Conservation (phyloP, 148 eudicot genomes). For the Diospyros lotus region DNA sequence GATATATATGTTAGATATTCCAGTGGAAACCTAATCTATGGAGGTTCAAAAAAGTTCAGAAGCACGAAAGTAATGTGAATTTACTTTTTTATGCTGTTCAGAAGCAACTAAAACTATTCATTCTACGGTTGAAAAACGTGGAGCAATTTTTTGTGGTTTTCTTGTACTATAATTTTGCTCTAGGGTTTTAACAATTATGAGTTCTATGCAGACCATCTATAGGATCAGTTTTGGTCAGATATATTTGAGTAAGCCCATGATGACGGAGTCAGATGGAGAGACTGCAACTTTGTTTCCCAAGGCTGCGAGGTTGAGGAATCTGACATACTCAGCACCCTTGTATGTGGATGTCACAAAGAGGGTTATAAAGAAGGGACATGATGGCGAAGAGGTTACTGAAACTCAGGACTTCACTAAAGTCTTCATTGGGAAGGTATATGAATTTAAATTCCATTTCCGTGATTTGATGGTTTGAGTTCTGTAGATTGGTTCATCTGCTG, state of each 20-base stretch:
- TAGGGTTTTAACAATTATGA: constrained; percentile 1
- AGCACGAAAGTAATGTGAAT: background rate
- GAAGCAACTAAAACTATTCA: background rate
- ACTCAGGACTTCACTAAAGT: constrained; percentile 91
- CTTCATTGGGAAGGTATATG: constrained; percentile 84
- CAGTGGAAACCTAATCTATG: background rate
- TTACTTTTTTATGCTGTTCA: background rate
- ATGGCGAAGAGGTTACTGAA: constrained; percentile 93
- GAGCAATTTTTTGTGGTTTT: background rate
- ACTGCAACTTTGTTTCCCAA: constrained; percentile 96
- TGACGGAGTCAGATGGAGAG: constrained; percentile 99
- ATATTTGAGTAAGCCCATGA: constrained; percentile 93
- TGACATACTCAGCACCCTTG: constrained; percentile 95
- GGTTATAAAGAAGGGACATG: constrained; percentile 91
- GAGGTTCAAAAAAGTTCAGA: background rate
- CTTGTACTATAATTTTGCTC: background rate
- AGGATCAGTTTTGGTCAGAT: constrained; percentile 95
- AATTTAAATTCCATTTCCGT: background rate
- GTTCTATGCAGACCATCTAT: constrained; percentile 73
- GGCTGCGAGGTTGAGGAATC: constrained; percentile 92
- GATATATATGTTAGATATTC: too few species aligned
- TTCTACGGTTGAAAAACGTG: background rate
- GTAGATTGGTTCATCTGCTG: constrained; percentile 6
- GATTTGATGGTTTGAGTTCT: background rate
- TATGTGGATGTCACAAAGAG: constrained; percentile 87